A percentile compares a stretch with the other conserved stretches of the same genome.
These are phyloP conservation scores for Lachnellula arida DNA, from an alignment of 2,329 filamentous ascomycete genomes.

Conservation along the genomic window DNA sequence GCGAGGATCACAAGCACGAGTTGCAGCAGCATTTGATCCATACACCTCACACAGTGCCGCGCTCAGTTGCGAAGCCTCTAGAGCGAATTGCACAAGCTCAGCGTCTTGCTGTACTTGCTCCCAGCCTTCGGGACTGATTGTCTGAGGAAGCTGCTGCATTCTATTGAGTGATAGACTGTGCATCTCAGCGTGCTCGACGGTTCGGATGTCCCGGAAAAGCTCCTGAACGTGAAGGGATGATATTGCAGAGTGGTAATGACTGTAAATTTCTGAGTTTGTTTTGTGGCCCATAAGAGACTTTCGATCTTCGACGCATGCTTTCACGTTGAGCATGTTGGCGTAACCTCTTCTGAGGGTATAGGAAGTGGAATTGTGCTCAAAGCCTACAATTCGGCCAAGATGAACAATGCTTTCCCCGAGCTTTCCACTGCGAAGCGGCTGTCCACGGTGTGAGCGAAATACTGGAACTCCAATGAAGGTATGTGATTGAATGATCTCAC, in stretches of 20 bases:
- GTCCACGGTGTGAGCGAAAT: neutral
- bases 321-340: constrained; percentile 4
- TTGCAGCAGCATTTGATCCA: constrained; percentile 6
- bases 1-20: constrained; percentile 5
- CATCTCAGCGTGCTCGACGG: neutral
- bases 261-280: constrained; percentile 6
- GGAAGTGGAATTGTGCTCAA: constrained; percentile 5
- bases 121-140: constrained; percentile 1
- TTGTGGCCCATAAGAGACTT: constrained; percentile 8
- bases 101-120: constrained; percentile 1
- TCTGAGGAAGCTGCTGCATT: neutral
- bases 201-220: neutral
- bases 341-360: constrained; percentile 3
- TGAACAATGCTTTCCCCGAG: constrained; percentile 1
- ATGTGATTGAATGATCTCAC: constrained; percentile 2
- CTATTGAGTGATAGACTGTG: constrained; percentile 2
- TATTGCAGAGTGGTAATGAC: constrained; percentile 4
- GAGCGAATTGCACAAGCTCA: neutral
- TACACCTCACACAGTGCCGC: neutral
- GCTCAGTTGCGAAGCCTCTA: neutral
- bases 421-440: constrained; percentile 2
- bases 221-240: constrained; percentile 3
- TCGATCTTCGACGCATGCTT: constrained; percentile 5
- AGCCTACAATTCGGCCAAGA: neutral
- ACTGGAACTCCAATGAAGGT: constrained; percentile 1